Evolutionary conservation across 2,329 filamentous ascomycete species (phyloP).

Genomic region (Didymella pomorum): DNA sequence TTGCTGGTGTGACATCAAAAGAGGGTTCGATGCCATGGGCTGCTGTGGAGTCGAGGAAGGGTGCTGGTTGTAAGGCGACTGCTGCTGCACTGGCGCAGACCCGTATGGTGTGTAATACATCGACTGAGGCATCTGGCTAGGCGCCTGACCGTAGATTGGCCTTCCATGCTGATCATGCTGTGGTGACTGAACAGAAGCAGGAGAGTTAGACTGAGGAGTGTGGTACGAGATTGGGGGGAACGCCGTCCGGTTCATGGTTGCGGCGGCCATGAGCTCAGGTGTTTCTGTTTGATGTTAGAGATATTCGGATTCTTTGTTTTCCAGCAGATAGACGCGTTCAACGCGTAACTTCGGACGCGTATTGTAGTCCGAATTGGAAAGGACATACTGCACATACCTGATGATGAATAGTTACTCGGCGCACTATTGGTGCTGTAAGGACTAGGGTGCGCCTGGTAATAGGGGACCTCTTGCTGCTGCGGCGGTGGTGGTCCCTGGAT

Average conservation of each 20-base stretch:
- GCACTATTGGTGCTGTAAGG: slow-evolving; percentile 84
- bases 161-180: slow-evolving; percentile 88
- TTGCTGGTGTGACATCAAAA: slow-evolving; percentile 63
- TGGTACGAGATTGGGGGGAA: slow-evolving; percentile 91
- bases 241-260: slow-evolving; percentile 68
- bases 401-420: slow-evolving; percentile 84
- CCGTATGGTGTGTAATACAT: slow-evolving; percentile 76
- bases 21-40: slow-evolving; percentile 57
- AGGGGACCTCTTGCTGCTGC: slow-evolving; percentile 72
- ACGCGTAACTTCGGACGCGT: slow-evolving; percentile 16
- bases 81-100: slow-evolving; percentile 59
- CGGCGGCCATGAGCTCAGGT: slow-evolving; percentile 72
- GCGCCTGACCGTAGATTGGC: slow-evolving; percentile 81
- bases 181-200: slow-evolving; percentile 88
- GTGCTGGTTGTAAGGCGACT: slow-evolving; percentile 65
- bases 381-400: slow-evolving; percentile 50
- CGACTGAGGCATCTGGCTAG: slow-evolving; percentile 79
- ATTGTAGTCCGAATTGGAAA: background rate
- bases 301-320: slow-evolving; percentile 13
- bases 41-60: slow-evolving; percentile 64
- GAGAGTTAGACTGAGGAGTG: slow-evolving; percentile 93
- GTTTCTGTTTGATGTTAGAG: slow-evolving; percentile 73
- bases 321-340: slow-evolving; percentile 13
- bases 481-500: slow-evolving; percentile 69
- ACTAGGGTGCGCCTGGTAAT: slow-evolving; percentile 81